These are phyloP conservation scores for Neohortaea acidophila DNA, from an alignment of 495 filamentous ascomycete species.

Conservation along the genomic window DNA sequence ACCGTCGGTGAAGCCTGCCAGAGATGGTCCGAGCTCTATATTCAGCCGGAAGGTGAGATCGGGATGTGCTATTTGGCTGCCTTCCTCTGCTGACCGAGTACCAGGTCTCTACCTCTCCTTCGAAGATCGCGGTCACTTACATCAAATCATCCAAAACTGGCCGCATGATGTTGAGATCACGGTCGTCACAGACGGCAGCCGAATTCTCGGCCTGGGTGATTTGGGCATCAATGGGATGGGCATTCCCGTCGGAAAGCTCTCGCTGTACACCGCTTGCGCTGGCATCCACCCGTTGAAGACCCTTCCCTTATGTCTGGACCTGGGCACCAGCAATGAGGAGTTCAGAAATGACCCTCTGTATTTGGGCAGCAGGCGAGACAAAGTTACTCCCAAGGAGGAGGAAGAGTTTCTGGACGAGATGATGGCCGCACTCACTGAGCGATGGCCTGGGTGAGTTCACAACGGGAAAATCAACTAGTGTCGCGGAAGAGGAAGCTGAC, in stretches of 20 bases:
- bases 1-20: slow-evolving; percentile 94
- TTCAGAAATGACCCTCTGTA: slow-evolving; percentile 88
- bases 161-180: slow-evolving; percentile 87
- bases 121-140: slow-evolving; percentile 70
- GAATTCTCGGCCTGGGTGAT: slow-evolving; percentile 90
- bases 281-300: slow-evolving; percentile 88
- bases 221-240: slow-evolving; percentile 96
- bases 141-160: slow-evolving; percentile 77
- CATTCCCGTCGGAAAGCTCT: slow-evolving; percentile 86
- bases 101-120: slow-evolving; percentile 75
- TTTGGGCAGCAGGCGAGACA: slow-evolving; percentile 72
- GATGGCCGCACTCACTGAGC: slow-evolving; percentile 79
- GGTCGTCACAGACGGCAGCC: slow-evolving; percentile 90
- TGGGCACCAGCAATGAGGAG: slow-evolving; percentile 78
- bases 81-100: neutral
- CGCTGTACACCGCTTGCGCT: slow-evolving; percentile 88
- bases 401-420: slow-evolving; percentile 93
- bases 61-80: neutral
- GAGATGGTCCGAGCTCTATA: slow-evolving; percentile 91
- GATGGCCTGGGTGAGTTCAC: too few species aligned
- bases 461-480: too few species aligned
- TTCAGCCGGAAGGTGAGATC: slow-evolving; percentile 63
- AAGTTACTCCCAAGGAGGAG: slow-evolving; percentile 66
- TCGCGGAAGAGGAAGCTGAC: too few species aligned
- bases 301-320: slow-evolving; percentile 79